A percentile compares a stretch with the other conserved stretches of the same genome.
Evolutionary conservation across 73 alveolate species (phyloP).

Genomic region (Breviolum minutum): DNA sequence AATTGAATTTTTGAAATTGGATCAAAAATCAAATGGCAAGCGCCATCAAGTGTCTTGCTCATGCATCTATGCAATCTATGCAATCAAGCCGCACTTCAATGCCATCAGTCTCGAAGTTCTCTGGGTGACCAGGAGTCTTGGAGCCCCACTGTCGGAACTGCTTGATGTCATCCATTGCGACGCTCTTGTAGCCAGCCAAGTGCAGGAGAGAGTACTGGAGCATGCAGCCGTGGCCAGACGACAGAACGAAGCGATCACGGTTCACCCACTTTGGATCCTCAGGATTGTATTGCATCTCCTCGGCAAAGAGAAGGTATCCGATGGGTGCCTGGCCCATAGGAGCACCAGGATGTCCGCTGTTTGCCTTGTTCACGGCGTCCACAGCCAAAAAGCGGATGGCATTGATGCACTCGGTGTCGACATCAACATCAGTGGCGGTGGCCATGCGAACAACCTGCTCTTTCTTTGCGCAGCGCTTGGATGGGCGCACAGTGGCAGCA

Average conservation of each 20-base stretch:
- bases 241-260: slow-evolving; percentile 89
- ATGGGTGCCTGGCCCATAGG: slow-evolving; percentile 95
- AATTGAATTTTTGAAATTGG: too few relatives aligned
- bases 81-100: slow-evolving; percentile 38
- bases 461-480: slow-evolving; percentile 69
- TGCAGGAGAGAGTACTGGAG: slow-evolving; percentile 94
- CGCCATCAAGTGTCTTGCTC: too few relatives aligned
- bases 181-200: slow-evolving; percentile 92
- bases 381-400: slow-evolving; percentile 94
- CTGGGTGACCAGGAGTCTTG: slow-evolving; percentile 94
- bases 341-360: slow-evolving; percentile 95
- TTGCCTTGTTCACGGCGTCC: slow-evolving; percentile 95
- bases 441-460: slow-evolving; percentile 59
- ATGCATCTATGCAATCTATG: neutral
- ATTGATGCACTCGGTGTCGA: slow-evolving; percentile 91
- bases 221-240: slow-evolving; percentile 95
- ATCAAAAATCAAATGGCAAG: too few relatives aligned
- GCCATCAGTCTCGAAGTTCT: slow-evolving; percentile 77
- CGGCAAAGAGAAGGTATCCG: slow-evolving; percentile 87
- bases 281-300: slow-evolving; percentile 92
- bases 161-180: slow-evolving; percentile 94
- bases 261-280: slow-evolving; percentile 84
- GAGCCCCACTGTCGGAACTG: slow-evolving; percentile 96
- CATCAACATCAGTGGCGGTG: slow-evolving; percentile 28
- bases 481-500: slow-evolving; percentile 47